Percentiles rank a stretch among this genome's conserved stretches.
phyloP scores from a whole-genome alignment of 306 rosid genomes.

The Elaeagnus macrophylla region DNA sequence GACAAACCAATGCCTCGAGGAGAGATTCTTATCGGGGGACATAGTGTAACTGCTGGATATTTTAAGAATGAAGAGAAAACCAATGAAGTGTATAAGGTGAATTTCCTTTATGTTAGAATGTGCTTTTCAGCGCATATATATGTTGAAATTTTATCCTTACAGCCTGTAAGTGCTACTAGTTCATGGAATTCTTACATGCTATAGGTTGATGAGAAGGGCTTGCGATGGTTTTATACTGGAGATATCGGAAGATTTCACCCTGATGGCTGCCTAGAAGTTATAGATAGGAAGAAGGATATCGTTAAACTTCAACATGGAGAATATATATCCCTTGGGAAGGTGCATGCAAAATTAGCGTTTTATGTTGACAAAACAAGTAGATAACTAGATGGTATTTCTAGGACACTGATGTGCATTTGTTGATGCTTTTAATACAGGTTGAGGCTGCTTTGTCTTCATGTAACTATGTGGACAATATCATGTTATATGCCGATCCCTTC shows the following conservation, averaged over 20 bases:
- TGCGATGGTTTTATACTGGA: constrained; percentile 83
- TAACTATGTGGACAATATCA: constrained; percentile 60
- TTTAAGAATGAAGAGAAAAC: constrained; percentile 77
- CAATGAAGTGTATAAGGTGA: constrained; percentile 75
- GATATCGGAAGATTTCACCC: constrained; percentile 78
- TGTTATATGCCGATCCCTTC: constrained; percentile 78
- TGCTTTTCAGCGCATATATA: neutral
- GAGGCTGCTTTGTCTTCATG: constrained; percentile 63
- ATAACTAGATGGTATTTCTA: neutral
- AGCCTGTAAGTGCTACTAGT: constrained; percentile 8
- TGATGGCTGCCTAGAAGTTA: constrained; percentile 86
- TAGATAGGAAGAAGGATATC: constrained; percentile 92
- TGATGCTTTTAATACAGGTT: constrained; percentile 39
- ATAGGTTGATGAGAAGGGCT: constrained; percentile 75
- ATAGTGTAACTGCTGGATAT: constrained; percentile 77
- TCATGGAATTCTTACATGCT: constrained; percentile 8
- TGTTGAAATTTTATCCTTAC: constrained; percentile 11
- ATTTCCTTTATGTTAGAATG: neutral
- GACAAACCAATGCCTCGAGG: constrained; percentile 96
- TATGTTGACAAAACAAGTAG: constrained; percentile 8
- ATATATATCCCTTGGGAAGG: constrained; percentile 90
- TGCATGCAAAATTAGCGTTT: constrained; percentile 17
- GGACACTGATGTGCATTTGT: constrained; percentile 8
- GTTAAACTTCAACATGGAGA: constrained; percentile 99
- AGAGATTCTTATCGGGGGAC: constrained; percentile 80